These are phyloP conservation scores for Arthrobotrys musiformis DNA, from an alignment of 2,329 filamentous ascomycete species.

Conservation along the genomic window DNA sequence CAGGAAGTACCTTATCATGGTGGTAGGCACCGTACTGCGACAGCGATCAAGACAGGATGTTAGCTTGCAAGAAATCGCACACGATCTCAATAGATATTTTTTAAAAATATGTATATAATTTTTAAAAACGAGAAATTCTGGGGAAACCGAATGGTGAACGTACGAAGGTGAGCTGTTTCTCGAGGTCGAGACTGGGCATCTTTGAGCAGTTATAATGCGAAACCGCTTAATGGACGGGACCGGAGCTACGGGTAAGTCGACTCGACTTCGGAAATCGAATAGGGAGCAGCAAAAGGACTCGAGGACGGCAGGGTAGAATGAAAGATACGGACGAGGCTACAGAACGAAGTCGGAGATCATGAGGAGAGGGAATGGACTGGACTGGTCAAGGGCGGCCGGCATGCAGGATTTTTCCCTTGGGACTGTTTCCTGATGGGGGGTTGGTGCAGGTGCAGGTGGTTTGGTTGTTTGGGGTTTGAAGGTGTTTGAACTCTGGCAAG, in stretches of 20 bases:
- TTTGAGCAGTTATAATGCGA: slow-evolving; percentile 14
- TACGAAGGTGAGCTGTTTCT: slow-evolving; percentile 85
- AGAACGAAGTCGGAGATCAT: slow-evolving; percentile 29
- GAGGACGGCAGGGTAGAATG: neutral
- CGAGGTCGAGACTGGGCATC: slow-evolving; percentile 72
- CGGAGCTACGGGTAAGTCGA: slow-evolving; percentile 12
- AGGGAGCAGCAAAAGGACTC: slow-evolving; percentile 12
- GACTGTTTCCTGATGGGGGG: slow-evolving; percentile 14
- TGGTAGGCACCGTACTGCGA: slow-evolving; percentile 84
- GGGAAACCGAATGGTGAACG: slow-evolving; percentile 62
- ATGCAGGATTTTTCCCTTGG: slow-evolving; percentile 47
- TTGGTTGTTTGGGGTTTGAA: neutral
- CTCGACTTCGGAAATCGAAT: too few relatives aligned
- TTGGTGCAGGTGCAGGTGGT: slow-evolving; percentile 19
- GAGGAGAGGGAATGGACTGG: slow-evolving; percentile 24
- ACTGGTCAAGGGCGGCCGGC: slow-evolving; percentile 26
- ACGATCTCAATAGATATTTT: too few relatives aligned
- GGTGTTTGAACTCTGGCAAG: neutral
- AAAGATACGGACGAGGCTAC: slow-evolving; percentile 6
- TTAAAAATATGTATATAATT: too few relatives aligned
- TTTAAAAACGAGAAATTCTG: neutral
- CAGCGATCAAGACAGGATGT: slow-evolving; percentile 30
- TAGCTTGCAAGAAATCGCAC: slow-evolving; percentile 23
- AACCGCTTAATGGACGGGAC: neutral
- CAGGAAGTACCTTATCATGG: slow-evolving; percentile 69